Base-by-base conservation (phyloP, 2,329 filamentous ascomycete genomes). In the Pestalotiopsis sp. region DNA sequence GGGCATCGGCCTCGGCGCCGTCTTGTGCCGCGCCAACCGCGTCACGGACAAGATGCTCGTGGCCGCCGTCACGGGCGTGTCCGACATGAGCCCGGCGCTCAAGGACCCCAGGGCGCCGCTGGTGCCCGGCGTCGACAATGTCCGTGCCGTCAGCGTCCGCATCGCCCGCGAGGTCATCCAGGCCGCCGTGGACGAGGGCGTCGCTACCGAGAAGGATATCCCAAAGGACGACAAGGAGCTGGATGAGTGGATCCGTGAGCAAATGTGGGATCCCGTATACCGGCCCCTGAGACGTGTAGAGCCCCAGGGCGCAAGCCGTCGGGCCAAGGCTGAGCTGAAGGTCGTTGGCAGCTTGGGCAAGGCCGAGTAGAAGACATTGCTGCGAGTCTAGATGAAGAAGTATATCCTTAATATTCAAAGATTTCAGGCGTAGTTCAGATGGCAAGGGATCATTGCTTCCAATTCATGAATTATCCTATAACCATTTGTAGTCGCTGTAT, bases 1-100 rank as follows among this genome's bases (percentile, higher is more conserved):
- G 0, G 93, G 93, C 0, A 95, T 97, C 69, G 94, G 93, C 0
- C 89, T 97, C 1, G 94, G 93, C 12, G 88, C 88, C 7, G 88
- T 97, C 0, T 86, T 97, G 1, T 90, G 86, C 31, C 89, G 93
- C 14, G 85, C 91, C 2, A 85, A 82, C 13, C 84, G 90, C 0
- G 80, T 97, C 36, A 92, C 91, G 0, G 90, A 95, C 70, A 87
- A 88, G 71, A 95, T 97, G 89, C 88, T 97, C 13, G 92, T 97
- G 0, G 92, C 92, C 0, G 94, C 94, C 0, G 90, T 93, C 3
- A 87, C 91, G 74, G 92, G 90, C 2, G 87, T 97, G 0, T 91
- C 93, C 0, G 86, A 86, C 3, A 84, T 92, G 68, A 91, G 91
- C 0, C 94, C 94, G 0, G 92, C 92, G 0, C 82, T 94, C 0